Base-by-base conservation (phyloP, 495 filamentous ascomycete genomes). In the Aspergillus avenaceus region DNA sequence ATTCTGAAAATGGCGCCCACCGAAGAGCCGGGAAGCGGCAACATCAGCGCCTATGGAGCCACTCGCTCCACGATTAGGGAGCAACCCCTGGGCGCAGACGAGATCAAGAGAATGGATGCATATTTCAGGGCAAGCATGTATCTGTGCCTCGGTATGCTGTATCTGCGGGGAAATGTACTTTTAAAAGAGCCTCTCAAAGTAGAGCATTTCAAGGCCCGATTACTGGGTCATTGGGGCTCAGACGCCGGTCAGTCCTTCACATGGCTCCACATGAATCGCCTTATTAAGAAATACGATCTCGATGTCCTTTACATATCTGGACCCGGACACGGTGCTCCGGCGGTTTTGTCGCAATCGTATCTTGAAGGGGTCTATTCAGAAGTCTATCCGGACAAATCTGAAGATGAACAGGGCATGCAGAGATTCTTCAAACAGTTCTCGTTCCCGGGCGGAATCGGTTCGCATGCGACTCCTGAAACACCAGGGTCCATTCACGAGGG, bases 381-480 rank as follows among this genome's bases (percentile, higher is more conserved):
- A 58, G 79, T 87, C 3, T 89, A 86, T 44, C 81, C 84, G 3
- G 78, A 85, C 45, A 84, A 78, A 59, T 74, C 76, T 8, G 79
- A 86, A 50, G 79, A 85, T 63, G 73, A 73, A 34, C 72, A 78
- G 44, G 84, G 85, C 23, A 72, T 88, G 80, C 73, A 77, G 55
- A 72, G 71, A 41, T 87, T 89, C 72, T 87, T 87, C 77, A 86
- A 86, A 70, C 82, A 86, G 56, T 89, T 88, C 69, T 86, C 84
- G 14, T 87, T 89, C 62, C 85, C 85, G 4, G 85, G 85, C 26
- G 85, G 85, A 13, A 81, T 87, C 54, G 85, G 84, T 28, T 83
- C 78, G 38, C 85, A 89, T 57, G 83, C 82, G 18, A 89, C 84
- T 0, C 85, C 84, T 1, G 85, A 89, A 61, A 89, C 85, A 2